Base-by-base conservation (phyloP, 163 green algal species). In the Chloromonas sp. region DNA sequence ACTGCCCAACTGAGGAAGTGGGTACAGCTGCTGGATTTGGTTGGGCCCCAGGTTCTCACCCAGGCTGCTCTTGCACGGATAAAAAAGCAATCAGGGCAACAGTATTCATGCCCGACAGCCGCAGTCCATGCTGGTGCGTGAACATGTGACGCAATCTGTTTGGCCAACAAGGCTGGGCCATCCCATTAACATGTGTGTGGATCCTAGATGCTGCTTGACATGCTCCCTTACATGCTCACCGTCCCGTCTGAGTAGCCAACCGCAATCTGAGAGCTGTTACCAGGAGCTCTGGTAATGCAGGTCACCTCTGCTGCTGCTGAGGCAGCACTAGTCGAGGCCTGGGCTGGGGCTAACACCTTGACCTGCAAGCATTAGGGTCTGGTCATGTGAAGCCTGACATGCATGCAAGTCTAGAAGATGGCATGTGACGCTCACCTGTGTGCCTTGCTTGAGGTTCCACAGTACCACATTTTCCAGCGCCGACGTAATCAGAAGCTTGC, bases 361-460 rank as follows among this genome's bases (percentile, higher is more conserved):
- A 87, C 86, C 89, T 93, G 87, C 79, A 77, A 11, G 15, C 76
- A 81, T 58, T 36, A 70, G 36, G 36, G 36, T 36, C 36, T 36
- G 36, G 36, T 36, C 36, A 36, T 36, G 36, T 36, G 36, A 36
- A 36, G 36, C 36, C 36, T 36, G 36, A 36, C 36, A 36, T 36
- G 36, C 36, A 36, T 36, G 36, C 36, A 36, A 36, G 36, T 36
- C 36, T 36, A 36, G 36, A 74, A 74, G 66, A 74, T 5, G 66
- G 5, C 5, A 74, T 74, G 66, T 11, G 66, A 74, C 66, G 66
- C 66, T 5, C 79, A 97, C 94, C 94, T 93, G 81, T 2, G 70
- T 88, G 14, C 90, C 95, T 70, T 96, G 93, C 85, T 95, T 96
- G 11, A 96, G 70, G 83, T 98, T 96, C 96, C 96, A 99, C 0